Percentiles rank a stretch among this genome's conserved stretches.
These are phyloP conservation scores for Amyloporia xantha DNA, from an alignment of 768 basidiomycete species.

Conservation along the genomic window DNA sequence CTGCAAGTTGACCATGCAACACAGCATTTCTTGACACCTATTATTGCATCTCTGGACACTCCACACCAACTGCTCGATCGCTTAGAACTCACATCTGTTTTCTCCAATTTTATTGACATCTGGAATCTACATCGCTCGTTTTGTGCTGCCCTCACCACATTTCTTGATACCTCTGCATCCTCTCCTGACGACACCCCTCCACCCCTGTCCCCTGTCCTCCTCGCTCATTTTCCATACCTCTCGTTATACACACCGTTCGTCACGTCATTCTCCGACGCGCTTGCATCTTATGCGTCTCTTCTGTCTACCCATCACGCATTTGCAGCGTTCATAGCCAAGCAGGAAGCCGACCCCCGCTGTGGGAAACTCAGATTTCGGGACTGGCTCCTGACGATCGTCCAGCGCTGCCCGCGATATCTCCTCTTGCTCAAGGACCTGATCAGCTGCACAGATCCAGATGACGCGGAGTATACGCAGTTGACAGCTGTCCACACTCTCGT, in stretches of 20 bases:
- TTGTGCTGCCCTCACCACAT: conserved; percentile 49
- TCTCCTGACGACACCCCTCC: conserved; percentile 26
- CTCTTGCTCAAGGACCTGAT: conserved; percentile 80
- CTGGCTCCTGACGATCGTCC: conserved; percentile 83
- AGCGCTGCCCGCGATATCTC: conserved; percentile 83
- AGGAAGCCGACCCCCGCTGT: conserved; percentile 66
- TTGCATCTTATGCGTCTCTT: conserved; percentile 52
- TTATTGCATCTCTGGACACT: conserved; percentile 68
- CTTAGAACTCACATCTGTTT: conserved; percentile 62
- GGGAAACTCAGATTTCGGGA: conserved; percentile 72
- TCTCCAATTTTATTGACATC: conserved; percentile 88
- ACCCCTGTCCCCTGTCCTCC: conserved; percentile 52
- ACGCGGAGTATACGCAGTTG: conserved; percentile 61
- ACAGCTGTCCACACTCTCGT: conserved; percentile 57
- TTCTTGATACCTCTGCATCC: conserved; percentile 28
- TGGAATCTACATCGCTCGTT: conserved; percentile 84
- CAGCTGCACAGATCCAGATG: conserved; percentile 52
- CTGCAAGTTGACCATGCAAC: conserved; percentile 6
- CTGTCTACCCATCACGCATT: conserved; percentile 51
- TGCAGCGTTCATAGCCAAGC: conserved; percentile 51
- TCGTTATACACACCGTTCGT: conserved; percentile 84
- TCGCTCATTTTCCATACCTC: conserved; percentile 82
- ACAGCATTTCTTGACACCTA: conserved; percentile 78
- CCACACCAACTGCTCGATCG: conserved; percentile 63
- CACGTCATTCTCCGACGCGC: conserved; percentile 64